Base-by-base conservation (phyloP, 805 yeast genomes). In the Candida mattraensis region DNA sequence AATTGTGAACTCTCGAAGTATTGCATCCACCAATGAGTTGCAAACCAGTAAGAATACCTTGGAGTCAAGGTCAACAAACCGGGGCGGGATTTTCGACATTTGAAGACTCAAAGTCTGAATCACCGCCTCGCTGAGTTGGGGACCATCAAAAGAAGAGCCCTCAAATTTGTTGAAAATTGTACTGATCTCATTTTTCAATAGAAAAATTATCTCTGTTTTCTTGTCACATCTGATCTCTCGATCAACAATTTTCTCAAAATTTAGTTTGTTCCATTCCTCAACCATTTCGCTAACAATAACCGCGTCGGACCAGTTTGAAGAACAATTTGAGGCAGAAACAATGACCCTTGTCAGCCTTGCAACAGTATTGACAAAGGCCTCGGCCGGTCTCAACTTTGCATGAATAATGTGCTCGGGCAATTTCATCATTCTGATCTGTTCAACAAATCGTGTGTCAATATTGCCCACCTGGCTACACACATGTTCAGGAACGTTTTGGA, bases 1-100 rank as follows among this genome's bases (percentile, higher is more conserved):
- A 37, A 76, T 61, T 21, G 83, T 74, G 40, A 83, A 69, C 48
- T 81, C 87, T 42, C 87, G 64, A 25, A 80, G 60, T 13, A 82
- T 74, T 10, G 78, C 67, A 5, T 83, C 78, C 32, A 79, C 61
- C 7, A 80, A 50, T 8, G 78, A 70, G 30, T 74, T 73, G 28
- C 74, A 59, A 30, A 76, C 67, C 32, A 81, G 58, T 14, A 79
- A 48, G 47, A 80, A 76, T 32, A 78, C 54, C 37, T 79, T 64
- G 1, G 88, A 78, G 30, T 78, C 69, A 9, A 70, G 61, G n/a
- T 64, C 61, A 3, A 69, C 61, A 47, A 81, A 78, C 28, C 64
- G 58, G 2, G 40, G 18, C 47, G 35, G 64, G 4, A 54, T 31
- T 8, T 42, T 34, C 1, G 53, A 35, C n/a, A 56, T 30, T 5